phyloP scores from a whole-genome alignment of 2,329 filamentous ascomycete genomes.

The Sordariomycetes sp. region DNA sequence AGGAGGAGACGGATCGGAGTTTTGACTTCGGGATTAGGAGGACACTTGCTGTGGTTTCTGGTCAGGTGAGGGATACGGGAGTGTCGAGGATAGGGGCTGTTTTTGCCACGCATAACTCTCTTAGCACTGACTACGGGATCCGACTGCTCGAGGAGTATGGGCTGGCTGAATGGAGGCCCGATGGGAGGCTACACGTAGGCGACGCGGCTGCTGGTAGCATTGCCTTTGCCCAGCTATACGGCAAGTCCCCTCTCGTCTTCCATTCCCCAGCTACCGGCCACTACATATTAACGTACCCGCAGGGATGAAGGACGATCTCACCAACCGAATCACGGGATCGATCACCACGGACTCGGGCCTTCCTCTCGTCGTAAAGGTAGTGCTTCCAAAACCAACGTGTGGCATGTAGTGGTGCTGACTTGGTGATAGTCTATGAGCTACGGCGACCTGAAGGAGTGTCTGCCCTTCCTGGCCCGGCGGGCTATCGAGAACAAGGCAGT shows the following conservation, averaged over 20 bases:
- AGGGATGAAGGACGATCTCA: conserved; percentile 11
- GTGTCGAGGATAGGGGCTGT: conserved; percentile 6
- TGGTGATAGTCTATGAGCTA: conserved; percentile 9
- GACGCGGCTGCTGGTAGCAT: not conserved
- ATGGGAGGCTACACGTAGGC: not conserved
- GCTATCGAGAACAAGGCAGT: conserved; percentile 11
- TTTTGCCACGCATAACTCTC: conserved; percentile 3
- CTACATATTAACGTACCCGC: too few relatives aligned
- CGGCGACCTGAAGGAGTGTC: conserved; percentile 10
- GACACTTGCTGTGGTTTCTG: not conserved
- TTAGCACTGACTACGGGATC: not conserved
- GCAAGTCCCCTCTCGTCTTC: not conserved
- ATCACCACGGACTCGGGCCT: conserved; percentile 6
- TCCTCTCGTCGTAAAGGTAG: conserved; percentile 10
- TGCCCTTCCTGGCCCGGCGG: conserved; percentile 9
- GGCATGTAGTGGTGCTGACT: too few relatives aligned
- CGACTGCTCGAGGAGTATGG: not conserved
- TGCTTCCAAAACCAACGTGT: not conserved
- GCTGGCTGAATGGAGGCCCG: not conserved
- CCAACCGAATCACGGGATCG: conserved; percentile 9
- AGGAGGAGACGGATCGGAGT: not conserved
- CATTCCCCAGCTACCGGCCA: too few relatives aligned
- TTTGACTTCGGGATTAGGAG: not conserved
- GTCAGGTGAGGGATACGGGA: conserved; percentile 5
- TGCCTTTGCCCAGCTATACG: conserved; percentile 1